phyloP scores from a whole-genome alignment of 2,329 filamentous ascomycete species.

The Paraphoma sp. region DNA sequence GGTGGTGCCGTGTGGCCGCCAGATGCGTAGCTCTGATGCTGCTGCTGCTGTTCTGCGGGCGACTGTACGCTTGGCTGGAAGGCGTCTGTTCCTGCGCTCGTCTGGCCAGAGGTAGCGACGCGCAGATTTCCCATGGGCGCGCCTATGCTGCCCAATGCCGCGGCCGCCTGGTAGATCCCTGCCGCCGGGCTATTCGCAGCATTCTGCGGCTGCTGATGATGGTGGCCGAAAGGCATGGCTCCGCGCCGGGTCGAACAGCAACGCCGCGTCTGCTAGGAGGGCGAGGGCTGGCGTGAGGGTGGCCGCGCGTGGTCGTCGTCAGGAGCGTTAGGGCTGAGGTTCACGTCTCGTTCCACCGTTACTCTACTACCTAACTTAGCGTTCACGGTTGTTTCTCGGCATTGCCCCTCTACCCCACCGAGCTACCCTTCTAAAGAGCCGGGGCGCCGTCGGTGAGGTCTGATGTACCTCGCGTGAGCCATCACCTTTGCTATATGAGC shows the following conservation, averaged over 20 bases:
- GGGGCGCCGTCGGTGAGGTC: no score
- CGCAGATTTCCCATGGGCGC: slow-evolving; percentile 52
- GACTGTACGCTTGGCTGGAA: slow-evolving; percentile 45
- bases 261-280: slow-evolving; percentile 4
- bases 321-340: neutral
- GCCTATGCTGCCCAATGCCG: slow-evolving; percentile 56
- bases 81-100: slow-evolving; percentile 53
- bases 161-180: slow-evolving; percentile 55
- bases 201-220: slow-evolving; percentile 30
- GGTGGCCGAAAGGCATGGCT: slow-evolving; percentile 49
- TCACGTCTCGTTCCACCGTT: neutral
- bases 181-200: slow-evolving; percentile 45
- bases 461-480: neutral
- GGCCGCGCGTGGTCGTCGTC: slow-evolving; percentile 12
- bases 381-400: slow-evolving; percentile 14
- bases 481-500: neutral
- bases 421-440: neutral
- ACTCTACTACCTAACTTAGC: neutral
- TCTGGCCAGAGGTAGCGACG: slow-evolving; percentile 48
- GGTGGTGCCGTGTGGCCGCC: slow-evolving; percentile 38
- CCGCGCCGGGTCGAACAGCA: slow-evolving; percentile 15
- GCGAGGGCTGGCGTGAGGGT: slow-evolving; percentile 4
- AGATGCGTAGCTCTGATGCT: neutral
- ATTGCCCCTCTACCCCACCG: slow-evolving; percentile 13
- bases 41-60: slow-evolving; percentile 6